Evolutionary conservation across 2,329 filamentous ascomycete species (phyloP), one percentile per base, ranked within the genome.

Genomic region (Neurospora crassa): DNA sequence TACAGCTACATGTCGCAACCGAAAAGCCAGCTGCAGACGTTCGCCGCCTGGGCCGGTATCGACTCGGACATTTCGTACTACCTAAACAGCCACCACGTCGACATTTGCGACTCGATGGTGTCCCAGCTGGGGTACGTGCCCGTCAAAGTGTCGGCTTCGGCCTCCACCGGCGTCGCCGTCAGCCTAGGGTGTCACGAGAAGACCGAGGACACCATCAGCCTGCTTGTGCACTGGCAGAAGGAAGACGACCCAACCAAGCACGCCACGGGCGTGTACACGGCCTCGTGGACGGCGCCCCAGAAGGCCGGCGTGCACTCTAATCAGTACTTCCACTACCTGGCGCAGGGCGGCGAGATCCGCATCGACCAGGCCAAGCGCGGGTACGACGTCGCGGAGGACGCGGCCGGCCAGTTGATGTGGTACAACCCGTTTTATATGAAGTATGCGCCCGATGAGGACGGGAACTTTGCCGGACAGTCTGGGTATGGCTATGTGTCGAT

Each of bases 311-410:
- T 97, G n/a, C 95, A 97, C 83, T 95, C 91, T 1, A 97, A 97
- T 81, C 94, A 97, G 83, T 96, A 97, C 83, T 97, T 97, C 85
- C 94, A 97, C 82, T 97, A 96, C 83, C 91, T 97, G 83, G 94
- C 89, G 3, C 87, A 88, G 72, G 88, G 90, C 71, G 94, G 94
- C 74, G 94, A 97, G 83, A 89, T 97, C 77, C 89, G 92, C 72
- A 88, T 97, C 77, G 93, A 97, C 83, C 95, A 97, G 83, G 94
- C 94, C 67, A 96, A 97, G 86, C 89, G 94, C 70, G 94, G 94
- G 68, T 97, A 97, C 82, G 94, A 97, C 78, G 91, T 97, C 12
- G 93, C 94, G n/a, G 92, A 94, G 75, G 94, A 97, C 79, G 86
- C 82, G 24, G 83, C 84, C 1, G 88, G 88, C 53, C 87, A 90